Evolutionary conservation across 2,329 filamentous ascomycete genomes (phyloP), one percentile per base, ranked within the genome.

Genomic region (Claviceps africana): DNA sequence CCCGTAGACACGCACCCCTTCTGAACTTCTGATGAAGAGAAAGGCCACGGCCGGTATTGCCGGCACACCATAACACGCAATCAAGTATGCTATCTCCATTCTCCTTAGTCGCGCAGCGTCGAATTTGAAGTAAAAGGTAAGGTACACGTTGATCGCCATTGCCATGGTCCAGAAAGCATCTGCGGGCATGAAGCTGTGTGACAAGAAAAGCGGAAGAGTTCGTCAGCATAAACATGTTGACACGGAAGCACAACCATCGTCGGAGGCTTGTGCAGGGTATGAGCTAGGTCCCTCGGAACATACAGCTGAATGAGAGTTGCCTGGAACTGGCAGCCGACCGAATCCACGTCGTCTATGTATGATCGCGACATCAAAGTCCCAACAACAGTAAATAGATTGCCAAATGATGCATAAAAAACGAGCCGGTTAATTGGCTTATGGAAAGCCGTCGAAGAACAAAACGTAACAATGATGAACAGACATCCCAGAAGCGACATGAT

Each of bases 381-480:
- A 19, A 88, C 76, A 64, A 88, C 91, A 55, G 79, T 80, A 66
- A 89, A 73, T 59, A 91, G 74, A 61, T 95, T 94, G 9, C 87
- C 88, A 61, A 87, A 85, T 0, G 85, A 85, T 7, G 88, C 87
- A 64, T 85, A 93, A 65, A 94, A 91, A 10, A 91, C 82, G 0
- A 94, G 74, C 19, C 88, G 77, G 62, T 93, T 93, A 69, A 93
- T 89, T n/a, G 87, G 85, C 62, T 89, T 91, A 61, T 86, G 85
- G 63, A 93, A 93, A 5, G 76, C 75, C 17, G 73, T 75, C 33
- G 83, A 86, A n/a, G 67, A 65, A 31, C 78, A 68, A 62, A 90
- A 93, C 3, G 85, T 89, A 52, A 72, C 59, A 51, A 91, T 80
- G 61, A 89, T 85, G 63, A 90, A 80, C 33, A 82, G 59, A 44